phyloP scores from a whole-genome alignment of 1,284 basidiomycete species.

The Meripilus lineatus region DNA sequence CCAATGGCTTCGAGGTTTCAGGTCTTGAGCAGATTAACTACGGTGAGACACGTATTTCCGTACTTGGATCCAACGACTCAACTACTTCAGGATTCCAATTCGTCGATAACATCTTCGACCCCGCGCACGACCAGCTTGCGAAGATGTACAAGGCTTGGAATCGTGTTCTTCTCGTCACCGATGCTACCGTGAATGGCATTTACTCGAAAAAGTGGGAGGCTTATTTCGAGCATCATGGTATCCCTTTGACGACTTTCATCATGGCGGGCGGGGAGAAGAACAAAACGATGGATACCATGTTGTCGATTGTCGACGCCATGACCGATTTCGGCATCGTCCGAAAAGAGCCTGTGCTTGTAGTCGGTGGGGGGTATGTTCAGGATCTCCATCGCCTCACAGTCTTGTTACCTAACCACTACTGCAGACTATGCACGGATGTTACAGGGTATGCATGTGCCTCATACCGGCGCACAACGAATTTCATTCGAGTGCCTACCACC shows the following conservation, averaged over 20 bases:
- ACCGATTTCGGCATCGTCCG: conserved; percentile 17
- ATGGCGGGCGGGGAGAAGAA: conserved; percentile 20
- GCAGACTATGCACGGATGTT: conserved; percentile 16
- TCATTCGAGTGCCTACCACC: conserved; percentile 18
- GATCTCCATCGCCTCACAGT: not conserved
- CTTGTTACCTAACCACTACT: not conserved
- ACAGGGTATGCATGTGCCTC: conserved; percentile 18
- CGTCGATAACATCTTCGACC: conserved; percentile 17
- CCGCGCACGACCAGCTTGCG: conserved; percentile 13
- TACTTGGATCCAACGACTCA: not conserved
- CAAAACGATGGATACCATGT: conserved; percentile 20
- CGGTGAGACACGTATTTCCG: conserved; percentile 2
- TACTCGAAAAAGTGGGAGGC: conserved; percentile 15
- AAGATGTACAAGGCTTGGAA: conserved; percentile 15
- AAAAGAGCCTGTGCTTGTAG: conserved; percentile 18
- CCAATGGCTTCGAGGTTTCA: conserved; percentile 15
- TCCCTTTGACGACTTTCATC: conserved; percentile 15
- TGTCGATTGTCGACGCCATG: conserved; percentile 19
- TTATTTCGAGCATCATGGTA: conserved; percentile 18
- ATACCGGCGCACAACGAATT: conserved; percentile 19
- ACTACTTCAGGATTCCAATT: conserved; percentile 14
- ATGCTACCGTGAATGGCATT: conserved; percentile 12
- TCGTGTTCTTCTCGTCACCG: conserved; percentile 17
- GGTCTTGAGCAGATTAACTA: conserved; percentile 18
- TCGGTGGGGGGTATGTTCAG: conserved; percentile 14